These are phyloP conservation scores for Chlorella ohadii DNA, from an alignment of 139 green algal genomes.

Conservation along the genomic window DNA sequence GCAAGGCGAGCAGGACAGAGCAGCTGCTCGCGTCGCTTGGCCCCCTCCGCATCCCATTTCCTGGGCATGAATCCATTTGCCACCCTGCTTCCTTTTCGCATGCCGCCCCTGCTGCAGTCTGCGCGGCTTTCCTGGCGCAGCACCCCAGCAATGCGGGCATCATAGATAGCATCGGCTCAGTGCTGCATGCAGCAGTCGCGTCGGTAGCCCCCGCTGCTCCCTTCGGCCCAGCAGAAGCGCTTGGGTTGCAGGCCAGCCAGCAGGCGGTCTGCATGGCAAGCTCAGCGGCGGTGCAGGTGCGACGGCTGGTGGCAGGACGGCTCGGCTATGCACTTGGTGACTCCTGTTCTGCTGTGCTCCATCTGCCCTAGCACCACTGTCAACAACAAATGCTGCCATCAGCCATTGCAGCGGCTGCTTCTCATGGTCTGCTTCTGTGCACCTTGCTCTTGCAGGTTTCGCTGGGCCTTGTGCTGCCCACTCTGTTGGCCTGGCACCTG, in stretches of 20 bases:
- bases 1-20: no score
- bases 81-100: no score
- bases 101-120: not conserved
- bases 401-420: no score
- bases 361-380: no score
- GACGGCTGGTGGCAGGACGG: not conserved
- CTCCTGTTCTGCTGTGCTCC: not conserved
- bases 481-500: conserved; percentile 14
- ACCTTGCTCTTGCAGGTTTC: not conserved
- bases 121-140: not conserved
- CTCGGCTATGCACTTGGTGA: no score
- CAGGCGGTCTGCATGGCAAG: conserved; percentile 1
- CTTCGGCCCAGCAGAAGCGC: not conserved
- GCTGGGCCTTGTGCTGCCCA: conserved; percentile 21
- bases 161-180: not conserved
- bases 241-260: not conserved
- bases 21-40: no score
- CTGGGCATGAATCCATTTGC: no score
- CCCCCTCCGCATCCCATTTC: no score
- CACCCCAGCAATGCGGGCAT: not conserved
- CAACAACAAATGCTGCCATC: no score
- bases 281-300: not conserved
- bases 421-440: no score
- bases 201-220: not conserved
- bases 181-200: not conserved